Conservation (phyloP, 2,329 filamentous ascomycete species). For the Sporothrix variecibatus region DNA sequence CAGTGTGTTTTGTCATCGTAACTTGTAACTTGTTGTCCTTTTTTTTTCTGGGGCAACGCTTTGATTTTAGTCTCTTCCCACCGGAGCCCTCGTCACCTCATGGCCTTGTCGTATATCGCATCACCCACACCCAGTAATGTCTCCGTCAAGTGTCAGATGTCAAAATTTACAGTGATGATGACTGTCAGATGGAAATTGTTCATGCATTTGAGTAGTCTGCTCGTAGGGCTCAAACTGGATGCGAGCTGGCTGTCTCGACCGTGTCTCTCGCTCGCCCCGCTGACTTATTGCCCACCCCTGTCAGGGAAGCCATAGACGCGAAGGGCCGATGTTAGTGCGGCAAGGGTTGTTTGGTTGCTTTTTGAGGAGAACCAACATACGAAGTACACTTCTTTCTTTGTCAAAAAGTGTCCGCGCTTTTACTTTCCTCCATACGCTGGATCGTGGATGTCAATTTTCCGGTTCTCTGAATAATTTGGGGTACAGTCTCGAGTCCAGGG, state of each 20-base stretch:
- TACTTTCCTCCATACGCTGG: background rate
- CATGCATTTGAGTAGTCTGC: background rate
- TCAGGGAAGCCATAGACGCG: background rate
- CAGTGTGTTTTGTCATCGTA: background rate
- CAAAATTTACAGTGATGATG: background rate
- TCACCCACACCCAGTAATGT: background rate
- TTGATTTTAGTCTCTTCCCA: background rate
- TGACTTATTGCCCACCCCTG: background rate
- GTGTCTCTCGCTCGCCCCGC: background rate
- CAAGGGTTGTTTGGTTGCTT: conserved; percentile 4
- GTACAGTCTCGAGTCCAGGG: background rate
- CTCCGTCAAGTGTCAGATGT: background rate
- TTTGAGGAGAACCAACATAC: background rate
- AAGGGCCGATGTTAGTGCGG: conserved; percentile 8
- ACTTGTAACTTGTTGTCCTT: no score
- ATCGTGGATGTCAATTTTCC: conserved; percentile 11
- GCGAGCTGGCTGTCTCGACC: background rate
- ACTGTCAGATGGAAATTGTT: background rate
- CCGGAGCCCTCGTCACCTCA: no score
- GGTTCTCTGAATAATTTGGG: background rate
- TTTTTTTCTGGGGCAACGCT: background rate
- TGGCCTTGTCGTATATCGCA: background rate
- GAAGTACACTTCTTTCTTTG: background rate
- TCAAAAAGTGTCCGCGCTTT: conserved; percentile 1
- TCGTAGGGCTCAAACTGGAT: background rate